Base-by-base conservation (phyloP, 192 early-diverging fungal genomes). In the Funneliformis geosporum region DNA sequence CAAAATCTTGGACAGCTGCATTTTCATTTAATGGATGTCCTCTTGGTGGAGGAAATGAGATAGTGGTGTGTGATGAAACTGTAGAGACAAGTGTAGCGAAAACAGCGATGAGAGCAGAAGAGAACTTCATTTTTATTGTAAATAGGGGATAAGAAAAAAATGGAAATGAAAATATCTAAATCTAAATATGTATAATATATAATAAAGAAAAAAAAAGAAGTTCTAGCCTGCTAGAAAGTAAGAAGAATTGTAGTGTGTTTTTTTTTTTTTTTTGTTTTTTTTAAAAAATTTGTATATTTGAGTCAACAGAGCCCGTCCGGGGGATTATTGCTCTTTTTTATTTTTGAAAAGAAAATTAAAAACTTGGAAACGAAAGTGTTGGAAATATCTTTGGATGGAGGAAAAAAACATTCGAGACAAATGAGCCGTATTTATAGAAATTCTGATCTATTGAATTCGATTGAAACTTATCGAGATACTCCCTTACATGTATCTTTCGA, bases 41-140 rank as follows among this genome's bases (percentile, higher is more conserved):
- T 18, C 83, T 76, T 5, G 77, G 73, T 14, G 70, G 84, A 59
- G 84, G 84, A 79, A 80, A 76, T 3, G 80, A 82, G 21, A 85
- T 85, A 40, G 82, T 69, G 18, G 80, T 82, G 21, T 85, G 84
- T 6, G 84, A 82, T 11, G 80, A 80, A 6, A 77, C 79, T 0
- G 82, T 42, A 44, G 73, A 33, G n/a, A 83, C 38, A 50, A 81
- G 11, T 4, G 82, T 38, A 28, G 55, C 55, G 11, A 75, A 25
- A 60, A 75, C 7, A 16, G 68, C 39, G 42, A 75, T 21, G 8
- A 43, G 8, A 46, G 43, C 21, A 44, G 42, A 46, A 25, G 38
- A 39, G 66, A 71, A 71, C 23, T 71, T 71, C 69, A 71, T 71
- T 33, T 21, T 55, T 55, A 6, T 5, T 18, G 5, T 18, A 55